Conservation (phyloP, 305 asterid species). For the Striga hermonthica region DNA sequence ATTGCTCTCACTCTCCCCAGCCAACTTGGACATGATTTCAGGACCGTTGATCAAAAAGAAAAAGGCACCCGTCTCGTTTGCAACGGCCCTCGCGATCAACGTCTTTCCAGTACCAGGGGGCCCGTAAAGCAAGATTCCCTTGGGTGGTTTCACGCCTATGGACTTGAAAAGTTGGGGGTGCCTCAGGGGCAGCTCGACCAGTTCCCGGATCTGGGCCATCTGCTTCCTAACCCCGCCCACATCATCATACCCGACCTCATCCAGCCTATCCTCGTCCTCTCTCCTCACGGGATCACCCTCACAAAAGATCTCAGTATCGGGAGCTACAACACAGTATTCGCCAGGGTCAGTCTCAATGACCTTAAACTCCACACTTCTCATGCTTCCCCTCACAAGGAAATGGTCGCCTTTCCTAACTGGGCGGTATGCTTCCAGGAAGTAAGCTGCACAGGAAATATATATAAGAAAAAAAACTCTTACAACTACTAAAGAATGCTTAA, state of each 20-base stretch:
- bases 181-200: conserved; percentile 52
- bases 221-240: conserved; percentile 58
- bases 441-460: conserved; percentile 37
- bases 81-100: conserved; percentile 53
- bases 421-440: conserved; percentile 50
- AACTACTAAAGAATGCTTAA: neutral
- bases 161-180: conserved; percentile 54
- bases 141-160: conserved; percentile 54
- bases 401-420: conserved; percentile 54
- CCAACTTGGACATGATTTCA: conserved; percentile 54
- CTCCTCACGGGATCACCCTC: conserved; percentile 52
- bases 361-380: conserved; percentile 55
- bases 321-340: conserved; percentile 55
- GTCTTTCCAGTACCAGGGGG: conserved; percentile 58
- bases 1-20: conserved; percentile 58
- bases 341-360: conserved; percentile 54
- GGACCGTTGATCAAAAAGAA: conserved; percentile 52
- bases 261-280: conserved; percentile 53
- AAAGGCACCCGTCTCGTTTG: conserved; percentile 57
- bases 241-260: conserved; percentile 55
- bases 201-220: conserved; percentile 58
- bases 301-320: conserved; percentile 52
- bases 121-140: conserved; percentile 51
- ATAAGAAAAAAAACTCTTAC: neutral
- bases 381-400: conserved; percentile 54